Evolutionary conservation across 2,329 filamentous ascomycete species (phyloP).

Genomic region (Fusarium sublunatum): DNA sequence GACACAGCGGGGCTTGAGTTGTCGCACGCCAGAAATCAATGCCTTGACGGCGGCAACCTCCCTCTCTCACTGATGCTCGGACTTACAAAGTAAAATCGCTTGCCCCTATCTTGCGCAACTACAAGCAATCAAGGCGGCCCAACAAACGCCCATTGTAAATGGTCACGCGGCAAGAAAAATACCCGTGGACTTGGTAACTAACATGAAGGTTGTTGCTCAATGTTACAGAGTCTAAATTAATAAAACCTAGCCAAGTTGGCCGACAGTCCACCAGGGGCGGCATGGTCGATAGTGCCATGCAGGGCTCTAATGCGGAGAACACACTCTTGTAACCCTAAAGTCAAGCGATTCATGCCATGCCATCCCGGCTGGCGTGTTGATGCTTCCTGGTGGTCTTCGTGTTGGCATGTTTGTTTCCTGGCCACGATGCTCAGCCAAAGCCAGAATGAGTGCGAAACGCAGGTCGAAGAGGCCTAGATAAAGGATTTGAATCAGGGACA

Average conservation of each 20-base stretch:
- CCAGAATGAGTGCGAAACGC: slow-evolving; percentile 13
- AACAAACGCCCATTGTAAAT: slow-evolving; percentile 4
- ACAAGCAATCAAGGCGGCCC: slow-evolving; percentile 14
- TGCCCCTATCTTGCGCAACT: slow-evolving; percentile 6
- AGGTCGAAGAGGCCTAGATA: slow-evolving; percentile 24
- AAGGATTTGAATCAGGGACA: slow-evolving; percentile 27
- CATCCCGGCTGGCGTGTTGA: slow-evolving; percentile 18
- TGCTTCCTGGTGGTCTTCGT: slow-evolving; percentile 1
- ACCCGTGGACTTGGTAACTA: slow-evolving; percentile 14
- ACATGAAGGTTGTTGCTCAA: slow-evolving; percentile 22
- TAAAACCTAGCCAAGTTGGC: slow-evolving; percentile 28
- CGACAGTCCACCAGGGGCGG: slow-evolving; percentile 21
- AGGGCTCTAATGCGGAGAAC: slow-evolving; percentile 30
- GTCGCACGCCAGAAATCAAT: slow-evolving; percentile 10
- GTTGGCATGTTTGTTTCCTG: slow-evolving; percentile 18
- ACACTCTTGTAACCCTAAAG: slow-evolving; percentile 25
- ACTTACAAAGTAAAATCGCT: slow-evolving; percentile 6
- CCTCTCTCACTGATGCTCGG: slow-evolving; percentile 2
- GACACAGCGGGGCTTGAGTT: slow-evolving; percentile 29
- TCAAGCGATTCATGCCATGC: slow-evolving; percentile 23
- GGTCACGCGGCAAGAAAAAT: slow-evolving; percentile 18
- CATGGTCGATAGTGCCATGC: slow-evolving; percentile 42
- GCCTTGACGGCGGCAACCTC: slow-evolving; percentile 4
- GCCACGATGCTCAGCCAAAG: slow-evolving; percentile 16
- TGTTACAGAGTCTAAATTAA: slow-evolving; percentile 12